phyloP scores from a whole-genome alignment of 2,329 filamentous ascomycete species.

The Acarospora socialis region DNA sequence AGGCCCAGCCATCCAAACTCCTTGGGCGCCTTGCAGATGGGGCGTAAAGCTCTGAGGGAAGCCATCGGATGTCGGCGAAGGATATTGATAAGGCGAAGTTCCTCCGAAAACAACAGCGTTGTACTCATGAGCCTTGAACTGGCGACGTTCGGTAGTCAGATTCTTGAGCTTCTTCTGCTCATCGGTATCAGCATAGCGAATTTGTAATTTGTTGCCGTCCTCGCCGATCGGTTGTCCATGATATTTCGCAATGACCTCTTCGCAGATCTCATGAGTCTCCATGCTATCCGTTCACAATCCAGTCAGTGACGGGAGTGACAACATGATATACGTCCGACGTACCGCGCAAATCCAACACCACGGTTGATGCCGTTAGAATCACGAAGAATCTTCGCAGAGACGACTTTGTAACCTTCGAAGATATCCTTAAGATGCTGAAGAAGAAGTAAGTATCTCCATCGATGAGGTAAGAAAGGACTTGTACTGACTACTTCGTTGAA shows the following conservation, averaged over 20 bases:
- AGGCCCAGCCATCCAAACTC: conserved; percentile 4
- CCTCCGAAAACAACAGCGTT: conserved; percentile 31
- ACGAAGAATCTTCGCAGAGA: conserved; percentile 89
- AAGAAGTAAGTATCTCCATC: conserved; percentile 14
- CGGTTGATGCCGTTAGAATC: conserved; percentile 86
- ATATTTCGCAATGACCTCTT: conserved; percentile 74
- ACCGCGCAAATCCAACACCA: conserved; percentile 95
- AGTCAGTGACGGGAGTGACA: conserved; percentile 14
- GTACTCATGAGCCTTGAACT: conserved; percentile 94
- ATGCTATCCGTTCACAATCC: conserved; percentile 58
- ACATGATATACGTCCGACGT: conserved; percentile 20
- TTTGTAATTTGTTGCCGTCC: conserved; percentile 73
- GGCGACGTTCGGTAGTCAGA: conserved; percentile 83
- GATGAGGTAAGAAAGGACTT: not conserved
- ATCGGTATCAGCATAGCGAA: conserved; percentile 92
- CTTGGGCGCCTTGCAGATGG: conserved; percentile 5
- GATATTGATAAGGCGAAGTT: conserved; percentile 4
- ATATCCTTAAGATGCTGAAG: conserved; percentile 48
- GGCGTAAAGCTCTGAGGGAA: conserved; percentile 8
- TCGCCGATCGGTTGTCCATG: conserved; percentile 53
- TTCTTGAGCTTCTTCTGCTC: conserved; percentile 95
- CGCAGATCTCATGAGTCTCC: conserved; percentile 74
- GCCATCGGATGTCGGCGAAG: conserved; percentile 1
- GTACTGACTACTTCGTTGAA: conserved; percentile 72
- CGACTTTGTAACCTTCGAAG: conserved; percentile 55